Conservation (phyloP, 345 rosid species). For the Eucalyptus camaldulensis region DNA sequence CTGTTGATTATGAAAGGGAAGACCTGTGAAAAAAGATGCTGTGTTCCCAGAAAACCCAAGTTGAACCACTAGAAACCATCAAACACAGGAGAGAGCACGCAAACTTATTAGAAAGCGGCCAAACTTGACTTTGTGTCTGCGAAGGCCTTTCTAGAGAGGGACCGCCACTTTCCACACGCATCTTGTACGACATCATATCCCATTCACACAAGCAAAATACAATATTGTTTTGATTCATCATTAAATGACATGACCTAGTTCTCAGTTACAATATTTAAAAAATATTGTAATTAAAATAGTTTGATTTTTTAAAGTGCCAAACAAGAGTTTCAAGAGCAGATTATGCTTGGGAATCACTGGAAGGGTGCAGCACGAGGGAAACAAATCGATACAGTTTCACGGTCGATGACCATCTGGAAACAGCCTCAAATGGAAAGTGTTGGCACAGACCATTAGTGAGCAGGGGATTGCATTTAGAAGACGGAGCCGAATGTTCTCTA, state of each 20-base stretch:
- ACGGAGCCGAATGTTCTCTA: slow-evolving; percentile 18
- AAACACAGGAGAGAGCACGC: neutral
- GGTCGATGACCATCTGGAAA: slow-evolving; percentile 12
- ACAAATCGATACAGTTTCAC: slow-evolving; percentile 32
- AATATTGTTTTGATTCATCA: no score
- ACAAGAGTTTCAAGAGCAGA: slow-evolving; percentile 24
- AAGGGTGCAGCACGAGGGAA: slow-evolving; percentile 62
- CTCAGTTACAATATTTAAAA: neutral
- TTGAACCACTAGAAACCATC: neutral
- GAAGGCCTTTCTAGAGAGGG: neutral
- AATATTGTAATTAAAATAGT: no score
- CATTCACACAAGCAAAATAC: neutral
- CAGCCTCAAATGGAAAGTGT: neutral
- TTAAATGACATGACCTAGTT: no score
- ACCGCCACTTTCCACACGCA: neutral
- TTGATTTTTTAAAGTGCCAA: slow-evolving; percentile 4
- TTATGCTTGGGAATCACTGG: slow-evolving; percentile 70
- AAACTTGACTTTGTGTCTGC: neutral
- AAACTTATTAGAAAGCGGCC: neutral
- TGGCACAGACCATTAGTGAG: slow-evolving; percentile 1
- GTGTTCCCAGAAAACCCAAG: neutral
- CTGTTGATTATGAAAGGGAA: neutral
- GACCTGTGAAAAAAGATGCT: neutral
- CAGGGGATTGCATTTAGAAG: slow-evolving; percentile 2
- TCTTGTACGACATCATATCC: neutral